A percentile compares a stretch with the other conserved stretches of the same genome.
These are phyloP conservation scores for Capsella rubella DNA, from an alignment of 441 rosid species.

Conservation along the genomic window DNA sequence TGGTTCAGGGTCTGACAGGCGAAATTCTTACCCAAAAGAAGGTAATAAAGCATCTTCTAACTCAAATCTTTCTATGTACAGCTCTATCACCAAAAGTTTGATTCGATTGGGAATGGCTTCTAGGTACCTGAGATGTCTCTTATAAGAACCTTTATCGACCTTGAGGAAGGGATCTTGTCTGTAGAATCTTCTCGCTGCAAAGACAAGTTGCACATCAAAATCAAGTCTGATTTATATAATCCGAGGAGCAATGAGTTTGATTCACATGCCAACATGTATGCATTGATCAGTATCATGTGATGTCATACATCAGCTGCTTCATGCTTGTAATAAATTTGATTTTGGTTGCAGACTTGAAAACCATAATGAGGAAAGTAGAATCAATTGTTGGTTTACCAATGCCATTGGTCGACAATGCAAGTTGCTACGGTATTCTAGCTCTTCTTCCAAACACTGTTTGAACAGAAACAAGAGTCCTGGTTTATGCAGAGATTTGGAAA, in stretches of 20 bases:
- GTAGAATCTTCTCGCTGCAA: constrained; percentile 71
- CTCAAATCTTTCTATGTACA: constrained; percentile 9
- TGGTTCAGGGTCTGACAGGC: constrained; percentile 73
- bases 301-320: not conserved
- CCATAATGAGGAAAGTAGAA: constrained; percentile 54
- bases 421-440: constrained; percentile 57
- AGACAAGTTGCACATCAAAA: constrained; percentile 65
- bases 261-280: constrained; percentile 61
- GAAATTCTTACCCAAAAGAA: constrained; percentile 89
- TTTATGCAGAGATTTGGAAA: constrained; percentile 68
- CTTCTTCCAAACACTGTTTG: constrained; percentile 46
- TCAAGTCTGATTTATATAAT: constrained; percentile 52
- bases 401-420: constrained; percentile 82
- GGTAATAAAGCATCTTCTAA: constrained; percentile 50
- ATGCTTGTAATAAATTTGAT: constrained; percentile 2
- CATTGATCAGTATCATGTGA: constrained; percentile 2
- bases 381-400: constrained; percentile 78
- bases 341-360: constrained; percentile 60
- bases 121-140: constrained; percentile 94
- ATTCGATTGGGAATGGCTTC: constrained; percentile 33
- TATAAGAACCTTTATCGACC: constrained; percentile 72
- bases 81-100: constrained; percentile 17
- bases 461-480: constrained; percentile 50
- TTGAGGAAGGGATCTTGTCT: constrained; percentile 57
- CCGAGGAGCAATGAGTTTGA: constrained; percentile 55